These are phyloP conservation scores for Teunomyces barrocoloradensis DNA, from an alignment of 805 yeast species.

Conservation along the genomic window DNA sequence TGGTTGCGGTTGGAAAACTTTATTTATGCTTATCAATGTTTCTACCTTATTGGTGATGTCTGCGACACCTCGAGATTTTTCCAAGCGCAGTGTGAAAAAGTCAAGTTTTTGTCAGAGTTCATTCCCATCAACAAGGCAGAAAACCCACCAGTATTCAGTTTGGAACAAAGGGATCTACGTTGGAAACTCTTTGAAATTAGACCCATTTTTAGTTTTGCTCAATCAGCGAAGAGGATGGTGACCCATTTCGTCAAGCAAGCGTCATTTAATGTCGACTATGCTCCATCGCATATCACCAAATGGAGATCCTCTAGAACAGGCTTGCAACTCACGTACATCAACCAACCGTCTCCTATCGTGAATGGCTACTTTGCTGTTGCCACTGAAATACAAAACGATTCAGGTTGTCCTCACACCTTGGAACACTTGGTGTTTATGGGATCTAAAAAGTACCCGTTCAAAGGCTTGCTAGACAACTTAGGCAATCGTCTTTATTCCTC, in stretches of 20 bases:
- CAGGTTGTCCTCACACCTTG: slow-evolving; percentile 93
- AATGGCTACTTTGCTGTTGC: slow-evolving; percentile 96
- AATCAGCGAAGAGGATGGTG: slow-evolving; percentile 1
- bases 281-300: slow-evolving; percentile 67
- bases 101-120: background rate
- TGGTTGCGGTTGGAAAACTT: too few relatives aligned
- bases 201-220: background rate
- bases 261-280: slow-evolving; percentile 65
- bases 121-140: background rate
- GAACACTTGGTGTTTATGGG: slow-evolving; percentile 97
- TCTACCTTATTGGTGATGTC: background rate
- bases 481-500: slow-evolving; percentile 81
- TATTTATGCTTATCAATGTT: background rate
- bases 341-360: slow-evolving; percentile 82
- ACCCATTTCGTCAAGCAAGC: slow-evolving; percentile 23
- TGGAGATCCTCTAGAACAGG: slow-evolving; percentile 83
- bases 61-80: background rate
- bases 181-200: background rate
- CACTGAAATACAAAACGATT: slow-evolving; percentile 81
- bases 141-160: background rate
- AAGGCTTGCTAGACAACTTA: slow-evolving; percentile 83
- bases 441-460: slow-evolving; percentile 81
- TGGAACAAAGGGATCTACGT: background rate
- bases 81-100: background rate
- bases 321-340: slow-evolving; percentile 70